phyloP scores from a whole-genome alignment of 768 basidiomycete species.

The Boletellus emodensis region DNA sequence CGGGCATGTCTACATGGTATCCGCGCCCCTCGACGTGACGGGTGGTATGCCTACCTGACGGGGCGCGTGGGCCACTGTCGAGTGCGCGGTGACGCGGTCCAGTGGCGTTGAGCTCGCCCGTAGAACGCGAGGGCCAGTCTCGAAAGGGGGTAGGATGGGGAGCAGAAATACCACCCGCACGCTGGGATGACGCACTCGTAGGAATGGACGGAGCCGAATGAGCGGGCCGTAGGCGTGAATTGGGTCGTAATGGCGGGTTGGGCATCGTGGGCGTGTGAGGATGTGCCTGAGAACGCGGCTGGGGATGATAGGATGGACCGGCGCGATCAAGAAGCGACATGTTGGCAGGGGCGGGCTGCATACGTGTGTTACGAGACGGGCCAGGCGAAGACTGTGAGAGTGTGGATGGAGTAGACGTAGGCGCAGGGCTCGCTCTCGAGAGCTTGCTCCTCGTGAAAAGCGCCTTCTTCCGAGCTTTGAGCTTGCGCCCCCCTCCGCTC shows the following conservation, averaged over 20 bases:
- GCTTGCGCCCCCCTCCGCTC: background rate
- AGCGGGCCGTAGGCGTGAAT: background rate
- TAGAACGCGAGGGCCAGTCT: slow-evolving; percentile 20
- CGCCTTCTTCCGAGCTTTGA: background rate
- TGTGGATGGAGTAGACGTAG: background rate
- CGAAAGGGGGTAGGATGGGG: slow-evolving; percentile 1
- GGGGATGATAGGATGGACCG: slow-evolving; percentile 1
- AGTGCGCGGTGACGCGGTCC: background rate
- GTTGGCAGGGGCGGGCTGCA: slow-evolving; percentile 3
- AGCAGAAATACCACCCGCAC: background rate
- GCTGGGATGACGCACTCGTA: background rate
- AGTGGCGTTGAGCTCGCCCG: slow-evolving; percentile 19
- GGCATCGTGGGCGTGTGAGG: background rate
- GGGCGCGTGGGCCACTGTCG: background rate
- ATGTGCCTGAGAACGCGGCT: background rate
- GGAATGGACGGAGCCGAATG: background rate
- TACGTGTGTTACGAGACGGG: background rate
- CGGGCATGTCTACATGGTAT: background rate
- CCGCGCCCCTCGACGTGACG: background rate
- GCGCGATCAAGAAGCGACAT: background rate
- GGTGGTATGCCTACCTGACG: background rate
- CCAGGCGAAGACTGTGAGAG: background rate
- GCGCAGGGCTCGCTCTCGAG: background rate
- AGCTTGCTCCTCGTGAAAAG: background rate
- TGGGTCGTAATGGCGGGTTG: background rate